Evolutionary conservation across 495 filamentous ascomycete species (phyloP).

Genomic region (Neurospora discreta): DNA sequence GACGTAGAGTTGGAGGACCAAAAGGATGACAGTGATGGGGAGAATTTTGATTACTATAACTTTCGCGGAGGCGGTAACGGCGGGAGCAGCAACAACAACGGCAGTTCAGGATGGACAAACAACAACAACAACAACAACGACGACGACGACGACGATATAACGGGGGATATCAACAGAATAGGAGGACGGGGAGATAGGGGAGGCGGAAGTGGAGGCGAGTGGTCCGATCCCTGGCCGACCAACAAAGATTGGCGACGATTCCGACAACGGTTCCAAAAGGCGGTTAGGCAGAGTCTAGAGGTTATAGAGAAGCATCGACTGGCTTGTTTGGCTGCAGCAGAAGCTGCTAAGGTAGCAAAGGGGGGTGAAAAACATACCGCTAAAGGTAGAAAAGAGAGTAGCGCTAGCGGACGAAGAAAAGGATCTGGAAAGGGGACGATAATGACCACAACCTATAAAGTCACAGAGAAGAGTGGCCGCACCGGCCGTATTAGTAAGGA

Average conservation of each 20-base stretch:
- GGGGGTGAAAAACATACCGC: neutral
- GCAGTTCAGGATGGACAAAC: neutral
- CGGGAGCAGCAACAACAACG: neutral
- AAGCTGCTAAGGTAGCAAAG: neutral
- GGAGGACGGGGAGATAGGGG: conserved; percentile 2
- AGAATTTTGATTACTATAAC: neutral
- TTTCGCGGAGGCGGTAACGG: neutral
- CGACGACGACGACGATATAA: neutral
- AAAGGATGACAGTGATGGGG: conserved; percentile 16
- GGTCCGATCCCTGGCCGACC: conserved; percentile 29
- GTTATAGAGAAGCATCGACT: conserved; percentile 7
- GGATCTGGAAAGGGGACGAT: neutral
- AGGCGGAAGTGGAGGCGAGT: conserved; percentile 17
- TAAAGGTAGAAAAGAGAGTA: neutral
- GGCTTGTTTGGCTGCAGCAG: neutral
- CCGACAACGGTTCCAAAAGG: conserved; percentile 22
- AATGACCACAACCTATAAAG: neutral
- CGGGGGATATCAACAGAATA: neutral
- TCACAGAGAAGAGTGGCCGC: neutral
- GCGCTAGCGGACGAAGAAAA: neutral
- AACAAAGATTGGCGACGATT: conserved; percentile 31
- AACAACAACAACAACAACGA: neutral
- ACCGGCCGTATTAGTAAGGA: neutral
- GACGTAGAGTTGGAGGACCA: conserved; percentile 21
- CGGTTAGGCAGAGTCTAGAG: conserved; percentile 17